Base-by-base conservation (phyloP, 352 stramenopile species). In the Globisporangium camurandrum region DNA sequence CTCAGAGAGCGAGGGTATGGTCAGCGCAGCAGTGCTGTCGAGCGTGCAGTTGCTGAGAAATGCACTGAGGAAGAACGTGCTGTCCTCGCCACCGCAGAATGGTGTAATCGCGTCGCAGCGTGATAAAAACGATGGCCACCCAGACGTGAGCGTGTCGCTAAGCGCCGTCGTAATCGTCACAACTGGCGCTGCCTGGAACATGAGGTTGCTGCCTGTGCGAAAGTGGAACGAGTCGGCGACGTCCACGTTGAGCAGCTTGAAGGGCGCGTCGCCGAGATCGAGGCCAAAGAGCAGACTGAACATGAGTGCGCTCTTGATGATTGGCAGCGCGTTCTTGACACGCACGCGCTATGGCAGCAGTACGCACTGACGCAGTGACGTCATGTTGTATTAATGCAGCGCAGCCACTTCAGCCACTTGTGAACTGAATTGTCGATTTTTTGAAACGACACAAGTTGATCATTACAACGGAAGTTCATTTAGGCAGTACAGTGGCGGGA, bases 151-250 rank as follows among this genome's bases (percentile, higher is more conserved):
- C 17, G 30, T 24, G 20, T 30, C 66, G 40, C 55, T 65, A 17
- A 20, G 33, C 26, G 11, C 11, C 17, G 52, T 34, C 14, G 37
- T 59, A 22, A 41, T 38, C n/a, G 16, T 49, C 46, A 46, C 27
- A 26, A 75, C 36, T 1, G 57, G 46, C 20, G 56, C 48, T 3
- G 45, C 6, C 3, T 62, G 44, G 24, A 79, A 68, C 3, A 26
- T 9, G 20, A 49, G 42, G 1, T 66, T 57, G 44, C 54, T 57
- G 14, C 48, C 52, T 19, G 59, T 51, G 9, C 52, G 37, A 24
- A 75, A 79, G 11, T 64, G 57, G 42, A 64, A 79, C 4, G 66
- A 68, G 7, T 74, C 66, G n/a, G 40, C 47, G 16, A 61, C 50
- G 4, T 66, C 63, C 38, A 75, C 60, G 66, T 63, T 74, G 8